phyloP scores from a whole-genome alignment of 108 stramenopile species.

The Nitzschia sp. region DNA sequence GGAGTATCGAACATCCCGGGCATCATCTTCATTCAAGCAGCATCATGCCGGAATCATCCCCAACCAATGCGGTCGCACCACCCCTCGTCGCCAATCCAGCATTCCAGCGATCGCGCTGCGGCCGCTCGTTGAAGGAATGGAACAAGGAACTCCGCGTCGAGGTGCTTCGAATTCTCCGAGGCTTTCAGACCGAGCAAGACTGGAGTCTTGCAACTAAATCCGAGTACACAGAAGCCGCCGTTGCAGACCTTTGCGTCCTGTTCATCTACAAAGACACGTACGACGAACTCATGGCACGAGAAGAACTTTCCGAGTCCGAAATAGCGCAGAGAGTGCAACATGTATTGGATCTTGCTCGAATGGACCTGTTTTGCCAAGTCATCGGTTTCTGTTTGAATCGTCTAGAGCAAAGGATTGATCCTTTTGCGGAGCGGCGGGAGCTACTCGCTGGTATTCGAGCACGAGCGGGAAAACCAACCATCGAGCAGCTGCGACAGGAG shows the following conservation, averaged over 20 bases:
- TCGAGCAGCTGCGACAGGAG: too few relatives aligned
- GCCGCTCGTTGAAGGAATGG: too few relatives aligned
- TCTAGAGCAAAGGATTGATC: neutral
- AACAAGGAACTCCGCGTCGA: neutral
- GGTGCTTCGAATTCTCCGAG: neutral
- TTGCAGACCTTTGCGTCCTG: neutral
- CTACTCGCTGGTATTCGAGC: neutral
- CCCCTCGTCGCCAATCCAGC: too few relatives aligned
- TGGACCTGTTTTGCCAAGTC: neutral
- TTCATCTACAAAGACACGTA: neutral
- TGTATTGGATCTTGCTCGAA: neutral
- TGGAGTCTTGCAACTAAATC: neutral
- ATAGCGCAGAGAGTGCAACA: neutral
- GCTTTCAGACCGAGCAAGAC: neutral
- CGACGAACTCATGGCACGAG: neutral
- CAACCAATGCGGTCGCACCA: too few relatives aligned
- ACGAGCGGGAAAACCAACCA: too few relatives aligned
- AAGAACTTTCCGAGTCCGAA: neutral
- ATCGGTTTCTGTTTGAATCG: neutral
- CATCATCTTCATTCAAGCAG: too few relatives aligned
- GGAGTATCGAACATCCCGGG: too few relatives aligned
- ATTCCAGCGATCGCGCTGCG: too few relatives aligned
- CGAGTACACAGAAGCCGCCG: neutral
- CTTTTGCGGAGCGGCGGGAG: neutral
- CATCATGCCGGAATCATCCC: too few relatives aligned